Percentiles rank a stretch among this genome's conserved stretches.
These are phyloP conservation scores for Plasmopara muralis DNA, from an alignment of 352 stramenopile genomes.

Conservation along the genomic window DNA sequence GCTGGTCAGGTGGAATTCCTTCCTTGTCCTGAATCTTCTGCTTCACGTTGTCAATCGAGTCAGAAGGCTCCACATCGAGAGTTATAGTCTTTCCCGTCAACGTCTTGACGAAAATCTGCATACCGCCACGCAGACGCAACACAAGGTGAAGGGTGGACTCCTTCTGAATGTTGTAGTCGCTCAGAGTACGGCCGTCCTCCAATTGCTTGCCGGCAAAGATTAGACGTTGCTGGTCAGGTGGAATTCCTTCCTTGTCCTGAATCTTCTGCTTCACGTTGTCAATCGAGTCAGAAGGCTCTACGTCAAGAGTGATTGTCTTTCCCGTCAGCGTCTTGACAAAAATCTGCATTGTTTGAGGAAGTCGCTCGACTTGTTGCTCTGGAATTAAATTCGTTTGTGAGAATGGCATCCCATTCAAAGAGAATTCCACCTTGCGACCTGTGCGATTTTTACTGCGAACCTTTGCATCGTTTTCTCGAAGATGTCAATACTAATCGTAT, in stretches of 20 bases:
- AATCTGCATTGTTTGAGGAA: constrained; percentile 31
- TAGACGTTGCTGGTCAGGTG: constrained; percentile 4
- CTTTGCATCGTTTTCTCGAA: constrained; percentile 15
- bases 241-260: constrained; percentile 7
- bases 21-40: constrained; percentile 10
- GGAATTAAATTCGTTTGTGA: constrained; percentile 22
- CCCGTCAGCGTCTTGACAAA: constrained; percentile 24
- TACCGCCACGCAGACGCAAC: constrained; percentile 13
- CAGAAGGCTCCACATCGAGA: background rate
- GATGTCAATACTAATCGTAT: constrained; percentile 9
- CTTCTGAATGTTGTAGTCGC: too few relatives aligned
- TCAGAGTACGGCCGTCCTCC: background rate
- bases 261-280: constrained; percentile 8
- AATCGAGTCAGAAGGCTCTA: background rate
- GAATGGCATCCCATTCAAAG: constrained; percentile 10
- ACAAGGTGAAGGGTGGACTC: too few relatives aligned
- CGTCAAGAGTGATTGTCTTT: background rate
- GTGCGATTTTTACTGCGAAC: constrained; percentile 10
- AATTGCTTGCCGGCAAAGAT: background rate
- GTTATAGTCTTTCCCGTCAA: constrained; percentile 7
- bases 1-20: constrained; percentile 12
- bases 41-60: background rate
- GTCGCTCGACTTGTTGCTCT: constrained; percentile 7
- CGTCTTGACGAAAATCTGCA: constrained; percentile 29
- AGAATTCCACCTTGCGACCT: constrained; percentile 16